A percentile compares a stretch with the other conserved stretches of the same genome.
Evolutionary conservation across 2,329 filamentous ascomycete genomes (phyloP).

Genomic region (Fonsecaea erecta): DNA sequence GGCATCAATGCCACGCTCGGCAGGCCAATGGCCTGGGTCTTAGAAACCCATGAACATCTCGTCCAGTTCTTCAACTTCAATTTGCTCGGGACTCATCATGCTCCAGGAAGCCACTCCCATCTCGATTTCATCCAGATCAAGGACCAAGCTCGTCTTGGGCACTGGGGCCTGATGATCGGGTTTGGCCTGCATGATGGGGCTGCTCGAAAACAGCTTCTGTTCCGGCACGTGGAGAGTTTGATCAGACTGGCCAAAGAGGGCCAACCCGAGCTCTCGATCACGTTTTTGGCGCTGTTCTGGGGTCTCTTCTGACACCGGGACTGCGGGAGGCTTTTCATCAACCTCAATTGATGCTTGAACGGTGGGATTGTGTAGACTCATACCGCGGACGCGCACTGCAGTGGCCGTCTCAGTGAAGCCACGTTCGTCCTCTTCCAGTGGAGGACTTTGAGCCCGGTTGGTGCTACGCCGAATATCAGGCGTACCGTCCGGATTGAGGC

Average conservation of each 20-base stretch:
- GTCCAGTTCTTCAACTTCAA: slow-evolving; percentile 92
- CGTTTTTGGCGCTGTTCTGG: slow-evolving; percentile 52
- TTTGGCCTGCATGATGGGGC: slow-evolving; percentile 36
- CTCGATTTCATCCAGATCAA: slow-evolving; percentile 52
- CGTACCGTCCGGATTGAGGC: slow-evolving; percentile 39
- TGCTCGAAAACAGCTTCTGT: slow-evolving; percentile 45
- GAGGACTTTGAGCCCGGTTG: slow-evolving; percentile 78
- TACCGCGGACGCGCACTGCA: slow-evolving; percentile 68
- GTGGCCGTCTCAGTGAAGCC: slow-evolving; percentile 97
- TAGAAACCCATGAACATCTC: slow-evolving; percentile 71
- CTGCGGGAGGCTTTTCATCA: slow-evolving; percentile 44
- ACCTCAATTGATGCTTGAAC: slow-evolving; percentile 43
- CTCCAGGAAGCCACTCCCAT: slow-evolving; percentile 61
- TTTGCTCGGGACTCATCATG: slow-evolving; percentile 76
- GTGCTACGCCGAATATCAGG: slow-evolving; percentile 44
- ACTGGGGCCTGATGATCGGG: slow-evolving; percentile 22
- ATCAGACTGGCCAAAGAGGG: slow-evolving; percentile 54
- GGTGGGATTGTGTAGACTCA: slow-evolving; percentile 49
- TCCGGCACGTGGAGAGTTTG: slow-evolving; percentile 56
- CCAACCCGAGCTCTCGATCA: slow-evolving; percentile 40
- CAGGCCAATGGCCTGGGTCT: not conserved
- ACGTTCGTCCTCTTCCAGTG: slow-evolving; percentile 89
- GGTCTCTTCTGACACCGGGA: slow-evolving; percentile 37
- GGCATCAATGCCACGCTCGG: not conserved
- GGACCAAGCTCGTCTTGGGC: slow-evolving; percentile 46